phyloP scores from a whole-genome alignment of 2,329 filamentous ascomycete genomes.

The Venturiaceae sp. region DNA sequence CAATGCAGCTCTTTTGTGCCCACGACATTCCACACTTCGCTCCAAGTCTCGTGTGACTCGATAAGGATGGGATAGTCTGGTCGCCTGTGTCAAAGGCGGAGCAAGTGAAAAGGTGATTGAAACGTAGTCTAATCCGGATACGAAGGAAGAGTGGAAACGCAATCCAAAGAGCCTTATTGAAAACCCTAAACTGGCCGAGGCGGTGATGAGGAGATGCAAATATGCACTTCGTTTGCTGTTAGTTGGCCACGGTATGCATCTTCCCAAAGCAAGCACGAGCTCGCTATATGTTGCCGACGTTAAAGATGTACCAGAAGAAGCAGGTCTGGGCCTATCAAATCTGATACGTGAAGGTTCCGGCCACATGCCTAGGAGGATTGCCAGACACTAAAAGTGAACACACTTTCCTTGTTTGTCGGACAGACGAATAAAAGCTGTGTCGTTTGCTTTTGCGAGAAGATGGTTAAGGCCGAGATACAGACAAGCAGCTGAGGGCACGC shows the following conservation, averaged over 20 bases:
- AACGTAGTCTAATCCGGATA: neutral
- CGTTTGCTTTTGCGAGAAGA: neutral
- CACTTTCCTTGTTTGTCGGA: neutral
- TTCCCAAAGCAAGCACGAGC: neutral
- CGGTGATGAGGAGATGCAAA: neutral
- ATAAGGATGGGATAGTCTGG: neutral
- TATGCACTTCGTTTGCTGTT: neutral
- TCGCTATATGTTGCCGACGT: neutral
- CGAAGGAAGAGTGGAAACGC: neutral
- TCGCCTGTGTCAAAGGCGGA: neutral
- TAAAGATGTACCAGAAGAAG: neutral
- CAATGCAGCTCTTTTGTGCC: neutral
- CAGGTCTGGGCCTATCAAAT: neutral
- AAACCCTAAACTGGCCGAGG: neutral
- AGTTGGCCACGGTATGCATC: neutral
- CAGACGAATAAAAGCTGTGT: neutral
- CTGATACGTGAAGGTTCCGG: neutral
- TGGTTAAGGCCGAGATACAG: neutral
- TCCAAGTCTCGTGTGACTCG: neutral
- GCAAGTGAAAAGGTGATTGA: neutral
- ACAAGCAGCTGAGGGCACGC: neutral
- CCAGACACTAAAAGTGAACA: neutral
- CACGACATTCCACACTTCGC: neutral
- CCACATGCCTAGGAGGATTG: neutral
- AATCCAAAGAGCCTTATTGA: neutral